Evolutionary conservation across 306 rosid genomes (phyloP).

Genomic region (Pyrus communis): DNA sequence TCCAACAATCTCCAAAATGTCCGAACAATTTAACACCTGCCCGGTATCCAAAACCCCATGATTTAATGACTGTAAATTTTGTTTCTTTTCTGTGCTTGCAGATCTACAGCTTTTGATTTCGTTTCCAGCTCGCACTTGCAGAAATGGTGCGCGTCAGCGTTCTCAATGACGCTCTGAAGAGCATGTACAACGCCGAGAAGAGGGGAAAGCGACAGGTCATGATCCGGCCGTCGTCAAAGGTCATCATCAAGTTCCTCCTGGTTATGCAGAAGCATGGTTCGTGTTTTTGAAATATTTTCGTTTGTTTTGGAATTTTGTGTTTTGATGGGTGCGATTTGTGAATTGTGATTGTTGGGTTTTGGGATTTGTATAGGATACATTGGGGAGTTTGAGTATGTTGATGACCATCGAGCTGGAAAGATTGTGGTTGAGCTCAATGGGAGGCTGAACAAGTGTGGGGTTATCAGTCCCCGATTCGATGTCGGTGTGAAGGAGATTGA

Average conservation of each 20-base stretch:
- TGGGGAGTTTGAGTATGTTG: conserved; percentile 37
- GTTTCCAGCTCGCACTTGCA: neutral
- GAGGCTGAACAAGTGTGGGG: conserved; percentile 38
- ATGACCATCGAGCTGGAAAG: conserved; percentile 34
- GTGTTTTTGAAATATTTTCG: neutral
- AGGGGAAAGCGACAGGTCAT: conserved; percentile 36
- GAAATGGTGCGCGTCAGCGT: conserved; percentile 37
- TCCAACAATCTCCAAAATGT: neutral
- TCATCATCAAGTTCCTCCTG: conserved; percentile 36
- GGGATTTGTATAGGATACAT: conserved; percentile 19
- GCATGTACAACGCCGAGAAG: conserved; percentile 47
- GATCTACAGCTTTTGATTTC: neutral
- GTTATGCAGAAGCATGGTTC: conserved; percentile 34
- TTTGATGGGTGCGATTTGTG: neutral
- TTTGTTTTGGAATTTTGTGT: neutral
- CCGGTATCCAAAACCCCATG: neutral
- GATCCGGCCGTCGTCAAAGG: conserved; percentile 41
- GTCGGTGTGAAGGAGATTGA: conserved; percentile 37
- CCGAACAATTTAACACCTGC: neutral
- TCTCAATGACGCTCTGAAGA: conserved; percentile 36
- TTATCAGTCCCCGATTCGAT: conserved; percentile 37
- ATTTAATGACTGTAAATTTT: neutral
- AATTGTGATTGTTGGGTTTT: neutral
- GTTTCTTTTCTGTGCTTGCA: neutral
- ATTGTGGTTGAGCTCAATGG: conserved; percentile 39